Conservation (phyloP, 371 early-diverging fungal species). For the Actinomucor elegans region DNA sequence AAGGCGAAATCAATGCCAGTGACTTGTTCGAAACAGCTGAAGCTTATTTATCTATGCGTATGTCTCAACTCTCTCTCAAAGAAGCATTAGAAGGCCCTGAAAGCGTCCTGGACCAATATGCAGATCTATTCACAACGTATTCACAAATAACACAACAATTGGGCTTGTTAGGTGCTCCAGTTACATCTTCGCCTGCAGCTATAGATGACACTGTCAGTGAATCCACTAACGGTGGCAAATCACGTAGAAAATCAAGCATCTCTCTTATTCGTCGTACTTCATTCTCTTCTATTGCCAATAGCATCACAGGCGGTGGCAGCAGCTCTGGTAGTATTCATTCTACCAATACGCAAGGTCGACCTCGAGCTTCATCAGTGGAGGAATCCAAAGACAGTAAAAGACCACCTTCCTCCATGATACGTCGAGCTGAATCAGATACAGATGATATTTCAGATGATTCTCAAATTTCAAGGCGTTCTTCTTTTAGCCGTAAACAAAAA, state of each 20-base stretch:
- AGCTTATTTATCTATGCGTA: slow-evolving; percentile 20
- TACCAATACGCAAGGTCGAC: neutral
- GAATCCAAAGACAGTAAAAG: neutral
- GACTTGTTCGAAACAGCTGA: slow-evolving; percentile 23
- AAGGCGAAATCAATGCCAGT: slow-evolving; percentile 12
- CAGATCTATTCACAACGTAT: slow-evolving; percentile 61
- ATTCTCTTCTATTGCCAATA: neutral
- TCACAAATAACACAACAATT: slow-evolving; percentile 47
- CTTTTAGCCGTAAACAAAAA: neutral
- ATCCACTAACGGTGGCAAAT: neutral
- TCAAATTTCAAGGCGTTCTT: neutral
- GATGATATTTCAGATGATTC: slow-evolving; percentile 12
- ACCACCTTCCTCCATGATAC: neutral
- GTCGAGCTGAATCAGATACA: slow-evolving; percentile 6
- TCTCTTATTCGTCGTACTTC: slow-evolving; percentile 14
- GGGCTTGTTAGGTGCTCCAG: neutral
- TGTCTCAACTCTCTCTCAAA: slow-evolving; percentile 23
- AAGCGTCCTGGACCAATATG: slow-evolving; percentile 49
- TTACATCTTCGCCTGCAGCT: neutral
- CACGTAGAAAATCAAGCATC: slow-evolving; percentile 5
- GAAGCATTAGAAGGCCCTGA: slow-evolving; percentile 50
- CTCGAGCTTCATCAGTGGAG: slow-evolving; percentile 10
- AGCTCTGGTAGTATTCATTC: neutral
- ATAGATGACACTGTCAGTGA: neutral
- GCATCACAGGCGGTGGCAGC: neutral